Evolutionary conservation across 176 grass and related monocot species (phyloP).

Genomic region (Dendrocalamus sinicus): DNA sequence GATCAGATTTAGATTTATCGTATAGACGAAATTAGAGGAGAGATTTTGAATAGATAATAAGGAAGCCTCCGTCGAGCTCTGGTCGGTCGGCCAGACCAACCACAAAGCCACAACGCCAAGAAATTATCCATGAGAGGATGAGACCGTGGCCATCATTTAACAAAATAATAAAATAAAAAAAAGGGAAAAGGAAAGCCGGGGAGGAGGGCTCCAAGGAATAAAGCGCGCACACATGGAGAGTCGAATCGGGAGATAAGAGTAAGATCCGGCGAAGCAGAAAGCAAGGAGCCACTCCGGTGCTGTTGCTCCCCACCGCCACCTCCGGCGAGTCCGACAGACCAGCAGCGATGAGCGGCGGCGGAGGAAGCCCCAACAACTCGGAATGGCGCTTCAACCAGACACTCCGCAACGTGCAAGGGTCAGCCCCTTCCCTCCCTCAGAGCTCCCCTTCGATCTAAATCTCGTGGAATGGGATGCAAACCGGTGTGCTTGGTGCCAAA

Average conservation of each 20-base stretch:
- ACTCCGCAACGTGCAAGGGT: conserved; percentile 68
- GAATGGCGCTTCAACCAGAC: conserved; percentile 79
- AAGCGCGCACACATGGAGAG: background rate
- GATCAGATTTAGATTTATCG: no score
- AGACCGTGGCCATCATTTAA: no score
- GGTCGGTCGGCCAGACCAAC: no score
- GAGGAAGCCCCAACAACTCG: conserved; percentile 55
- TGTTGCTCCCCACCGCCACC: background rate
- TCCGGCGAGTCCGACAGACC: background rate
- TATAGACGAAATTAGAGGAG: no score
- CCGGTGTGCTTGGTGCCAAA: background rate
- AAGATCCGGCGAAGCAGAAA: conserved; percentile 24
- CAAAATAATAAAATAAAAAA: no score
- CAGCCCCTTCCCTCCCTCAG: background rate
- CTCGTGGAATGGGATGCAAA: background rate
- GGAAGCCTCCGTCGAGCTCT: no score
- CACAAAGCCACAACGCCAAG: no score
- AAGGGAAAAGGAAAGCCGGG: no score
- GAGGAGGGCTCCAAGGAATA: background rate
- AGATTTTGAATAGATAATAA: no score
- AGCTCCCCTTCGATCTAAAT: background rate
- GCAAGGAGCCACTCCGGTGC: background rate
- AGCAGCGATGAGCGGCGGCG: conserved; percentile 43
- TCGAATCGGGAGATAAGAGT: background rate
- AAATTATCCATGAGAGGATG: no score